Base-by-base conservation (phyloP, 306 rosid genomes). In the Quercus mongolica region DNA sequence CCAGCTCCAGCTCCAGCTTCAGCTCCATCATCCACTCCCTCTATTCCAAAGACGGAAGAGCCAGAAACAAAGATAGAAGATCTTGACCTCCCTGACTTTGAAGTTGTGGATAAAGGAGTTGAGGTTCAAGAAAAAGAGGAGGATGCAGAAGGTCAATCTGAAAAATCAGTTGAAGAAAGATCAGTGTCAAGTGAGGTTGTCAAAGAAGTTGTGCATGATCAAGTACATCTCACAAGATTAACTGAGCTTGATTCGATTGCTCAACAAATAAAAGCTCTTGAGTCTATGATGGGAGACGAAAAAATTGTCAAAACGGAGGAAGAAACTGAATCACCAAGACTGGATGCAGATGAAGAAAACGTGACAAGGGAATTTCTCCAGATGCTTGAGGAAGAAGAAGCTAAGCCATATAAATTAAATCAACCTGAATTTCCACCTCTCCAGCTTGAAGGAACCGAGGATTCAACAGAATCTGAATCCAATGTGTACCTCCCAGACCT, bases 211-310 rank as follows among this genome's bases (percentile, higher is more conserved):
- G 91, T 92, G 73, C 89, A 81, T 26, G 94, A 91, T 81, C 90
- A 79, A 6, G 73, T 88, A 41, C 93, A 89, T 79, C 83, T 67
- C 52, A 69, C 55, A 28, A 94, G 98, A 78, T 80, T 93, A 79
- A 78, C 74, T 4, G 96, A 91, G 82, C 94, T 96, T 75, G 97
- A 93, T 82, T 93, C 94, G 26, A 91, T 93, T 78, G 97, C 98
- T 2, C 94, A 93, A 84, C 97, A 93, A 88, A 93, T 96, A 81
- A 96, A 93, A 79, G 97, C 96, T 70, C 93, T 96, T 1, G 98
- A 96, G 75, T 89, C 96, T 26, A 88, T 91, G 89, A 93, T 96
- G 93, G 90, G 89, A 69, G 87, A 83, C 25, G 96, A 85, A 58
- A 83, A 58, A 14, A 52, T 14, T 35, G 17, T 74, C 69, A 82